Base-by-base conservation (phyloP, 2,329 filamentous ascomycete species). In the Trichocomaceae sp. region DNA sequence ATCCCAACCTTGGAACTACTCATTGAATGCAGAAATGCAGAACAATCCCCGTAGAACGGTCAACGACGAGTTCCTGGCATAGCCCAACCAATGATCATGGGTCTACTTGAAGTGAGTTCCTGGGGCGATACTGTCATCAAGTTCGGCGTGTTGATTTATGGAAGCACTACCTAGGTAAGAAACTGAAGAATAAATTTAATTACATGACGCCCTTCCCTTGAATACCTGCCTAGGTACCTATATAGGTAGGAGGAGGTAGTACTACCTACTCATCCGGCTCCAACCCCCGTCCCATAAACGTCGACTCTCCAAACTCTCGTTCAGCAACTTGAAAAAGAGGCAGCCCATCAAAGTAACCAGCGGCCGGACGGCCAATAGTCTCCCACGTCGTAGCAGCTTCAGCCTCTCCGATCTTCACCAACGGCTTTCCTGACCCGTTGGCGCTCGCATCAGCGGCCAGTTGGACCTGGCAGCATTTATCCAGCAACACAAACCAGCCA, bases 301-400 rank as follows among this genome's bases (percentile, higher is more conserved):
- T 45, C 5, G 20, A 23, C 42, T 45, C 42, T 13, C 42, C 42
- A 15, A 45, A 45, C 42, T 45, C 42, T 10, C 42, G 42, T 45
- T 45, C 42, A 45, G 42, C 42, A 20, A 88, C 71, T 72, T 88
- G 85, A 71, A 90, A 90, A 59, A 85, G 62, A 15, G 86, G 86
- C 72, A 84, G 84, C 5, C 83, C 86, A 62, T 79, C 83, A 65
- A 90, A 90, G 77, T 81, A 89, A 0, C 86, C 86, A 0, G 82
- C 83, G 33, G 67, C 64, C 15, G 79, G 75, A 0, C 75, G 79
- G 0, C 87, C 87, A 2, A 89, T 75, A 0, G 81, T 78, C 69
- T 85, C 82, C 62, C 81, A 83, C 0, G 87, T 90, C 63, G 80
- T 87, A 15, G 67, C 73, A 1, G 87, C 86, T 66, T 90, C 86